These are phyloP conservation scores for Zygotorulaspora florentina DNA, from an alignment of 805 yeast species.

Conservation along the genomic window DNA sequence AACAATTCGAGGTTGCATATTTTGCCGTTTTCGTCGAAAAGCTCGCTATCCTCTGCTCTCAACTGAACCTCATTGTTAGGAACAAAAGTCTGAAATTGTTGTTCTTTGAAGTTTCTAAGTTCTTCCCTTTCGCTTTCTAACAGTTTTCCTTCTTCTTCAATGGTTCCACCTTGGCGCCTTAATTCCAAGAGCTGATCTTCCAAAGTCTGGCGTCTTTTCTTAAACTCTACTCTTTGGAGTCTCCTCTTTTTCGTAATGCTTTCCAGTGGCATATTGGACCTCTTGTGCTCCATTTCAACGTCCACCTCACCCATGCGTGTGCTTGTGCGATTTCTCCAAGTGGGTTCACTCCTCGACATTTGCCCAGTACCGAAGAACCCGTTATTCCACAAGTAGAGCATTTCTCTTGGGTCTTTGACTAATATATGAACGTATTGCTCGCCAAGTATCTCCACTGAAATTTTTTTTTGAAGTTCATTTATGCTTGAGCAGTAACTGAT, in stretches of 20 bases:
- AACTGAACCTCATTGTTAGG: slow-evolving; percentile 36
- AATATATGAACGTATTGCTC: slow-evolving; percentile 28
- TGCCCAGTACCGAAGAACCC: slow-evolving; percentile 96
- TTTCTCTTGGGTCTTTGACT: slow-evolving; percentile 43
- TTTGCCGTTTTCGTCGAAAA: slow-evolving; percentile 31
- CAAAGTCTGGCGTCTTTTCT: slow-evolving; percentile 56
- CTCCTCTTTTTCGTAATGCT: slow-evolving; percentile 74
- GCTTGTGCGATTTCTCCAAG: slow-evolving; percentile 71
- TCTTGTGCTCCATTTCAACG: slow-evolving; percentile 31
- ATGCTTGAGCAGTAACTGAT: slow-evolving; percentile 32
- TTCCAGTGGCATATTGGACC: slow-evolving; percentile 48
- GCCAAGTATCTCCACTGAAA: slow-evolving; percentile 35
- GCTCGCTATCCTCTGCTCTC: slow-evolving; percentile 16
- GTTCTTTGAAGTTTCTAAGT: slow-evolving; percentile 32
- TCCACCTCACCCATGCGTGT: slow-evolving; percentile 43
- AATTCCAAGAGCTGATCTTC: slow-evolving; percentile 47
- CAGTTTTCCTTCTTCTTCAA: slow-evolving; percentile 28
- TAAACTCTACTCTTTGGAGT: slow-evolving; percentile 66
- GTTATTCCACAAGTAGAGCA: slow-evolving; percentile 63
- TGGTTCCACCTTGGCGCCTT: slow-evolving; percentile 36
- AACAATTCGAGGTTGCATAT: slow-evolving; percentile 35
- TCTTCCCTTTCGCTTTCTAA: slow-evolving; percentile 33
- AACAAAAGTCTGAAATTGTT: slow-evolving; percentile 17
- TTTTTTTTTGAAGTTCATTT: slow-evolving; percentile 16
- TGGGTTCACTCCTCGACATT: slow-evolving; percentile 85